These are phyloP conservation scores for Hypoxylon sp. DNA, from an alignment of 2,329 filamentous ascomycete genomes.

Conservation along the genomic window DNA sequence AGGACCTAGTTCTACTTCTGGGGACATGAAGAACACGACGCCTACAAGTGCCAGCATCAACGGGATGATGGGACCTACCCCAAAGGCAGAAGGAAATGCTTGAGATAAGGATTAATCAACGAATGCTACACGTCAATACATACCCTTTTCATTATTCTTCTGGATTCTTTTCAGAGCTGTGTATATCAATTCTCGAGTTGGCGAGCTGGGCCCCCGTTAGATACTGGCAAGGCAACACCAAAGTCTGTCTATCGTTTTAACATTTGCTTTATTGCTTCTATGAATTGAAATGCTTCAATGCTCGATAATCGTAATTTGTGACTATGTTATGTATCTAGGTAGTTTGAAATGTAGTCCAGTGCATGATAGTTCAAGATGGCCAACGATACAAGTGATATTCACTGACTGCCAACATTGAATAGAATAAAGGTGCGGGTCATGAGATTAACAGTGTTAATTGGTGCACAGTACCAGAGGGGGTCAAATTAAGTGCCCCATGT, in stretches of 20 bases:
- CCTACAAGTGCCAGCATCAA: constrained; percentile 66
- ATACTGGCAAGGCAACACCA: constrained; percentile 39
- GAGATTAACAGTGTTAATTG: background rate
- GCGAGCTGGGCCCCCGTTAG: constrained; percentile 35
- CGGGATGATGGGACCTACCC: constrained; percentile 61
- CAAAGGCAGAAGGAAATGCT: constrained; percentile 63
- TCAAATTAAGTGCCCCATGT: too few species aligned
- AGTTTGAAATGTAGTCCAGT: background rate
- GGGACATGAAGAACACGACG: constrained; percentile 68
- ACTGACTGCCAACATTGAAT: too few species aligned
- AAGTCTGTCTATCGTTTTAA: constrained; percentile 42
- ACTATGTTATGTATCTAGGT: background rate
- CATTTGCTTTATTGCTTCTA: constrained; percentile 41
- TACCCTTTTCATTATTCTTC: constrained; percentile 48
- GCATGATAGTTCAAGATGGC: background rate
- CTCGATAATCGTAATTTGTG: background rate
- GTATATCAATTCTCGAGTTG: constrained; percentile 43
- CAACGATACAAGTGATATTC: too few species aligned
- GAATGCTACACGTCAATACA: constrained; percentile 45
- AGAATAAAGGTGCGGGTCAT: too few species aligned
- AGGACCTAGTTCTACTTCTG: constrained; percentile 60
- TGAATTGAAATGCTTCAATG: constrained; percentile 24
- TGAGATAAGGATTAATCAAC: constrained; percentile 32
- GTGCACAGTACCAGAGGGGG: background rate
- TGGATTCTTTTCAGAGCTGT: constrained; percentile 38